Conservation (phyloP, 1,139 yeast species). For the Scheffersomyces cryptocercus region DNA sequence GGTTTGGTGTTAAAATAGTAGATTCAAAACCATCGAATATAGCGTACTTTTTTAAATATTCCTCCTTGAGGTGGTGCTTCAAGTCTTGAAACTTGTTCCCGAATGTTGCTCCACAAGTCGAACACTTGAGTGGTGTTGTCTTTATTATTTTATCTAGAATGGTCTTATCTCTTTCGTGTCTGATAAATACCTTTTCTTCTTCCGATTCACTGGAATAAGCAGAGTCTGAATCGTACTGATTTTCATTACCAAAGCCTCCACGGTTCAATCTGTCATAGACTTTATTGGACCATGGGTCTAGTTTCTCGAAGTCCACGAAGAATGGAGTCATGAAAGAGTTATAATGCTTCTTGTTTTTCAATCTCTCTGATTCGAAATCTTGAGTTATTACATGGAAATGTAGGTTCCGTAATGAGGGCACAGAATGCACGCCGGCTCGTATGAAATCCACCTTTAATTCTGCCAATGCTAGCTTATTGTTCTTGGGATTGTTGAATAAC, state of each 20-base stretch:
- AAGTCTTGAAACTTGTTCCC: conserved; percentile 47
- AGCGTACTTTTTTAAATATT: conserved; percentile 6
- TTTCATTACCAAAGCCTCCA: conserved; percentile 1
- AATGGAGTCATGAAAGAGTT: conserved; percentile 69
- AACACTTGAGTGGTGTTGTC: conserved; percentile 46
- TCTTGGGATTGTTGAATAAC: conserved; percentile 4
- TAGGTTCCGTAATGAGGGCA: conserved; percentile 67
- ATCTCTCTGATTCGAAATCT: conserved; percentile 54
- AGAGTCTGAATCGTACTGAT: conserved; percentile 22
- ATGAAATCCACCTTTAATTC: conserved; percentile 39
- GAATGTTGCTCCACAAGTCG: conserved; percentile 49
- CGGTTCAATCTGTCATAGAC: conserved; percentile 5
- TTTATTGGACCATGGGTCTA: conserved; percentile 18
- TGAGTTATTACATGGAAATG: conserved; percentile 73
- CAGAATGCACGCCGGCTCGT: conserved; percentile 67
- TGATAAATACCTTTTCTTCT: conserved; percentile 3
- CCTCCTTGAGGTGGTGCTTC: conserved; percentile 43
- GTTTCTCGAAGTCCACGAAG: conserved; percentile 54
- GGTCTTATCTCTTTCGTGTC: conserved; percentile 8
- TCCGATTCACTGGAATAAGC: conserved; percentile 15
- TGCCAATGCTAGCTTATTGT: conserved; percentile 9
- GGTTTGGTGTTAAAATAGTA: neutral
- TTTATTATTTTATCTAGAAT: conserved; percentile 29
- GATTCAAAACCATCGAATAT: neutral
- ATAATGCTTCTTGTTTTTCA: conserved; percentile 69